A percentile compares a stretch with the other conserved stretches of the same genome.
Conservation (phyloP, 208 protist genomes). For the Angomonas deanei region DNA sequence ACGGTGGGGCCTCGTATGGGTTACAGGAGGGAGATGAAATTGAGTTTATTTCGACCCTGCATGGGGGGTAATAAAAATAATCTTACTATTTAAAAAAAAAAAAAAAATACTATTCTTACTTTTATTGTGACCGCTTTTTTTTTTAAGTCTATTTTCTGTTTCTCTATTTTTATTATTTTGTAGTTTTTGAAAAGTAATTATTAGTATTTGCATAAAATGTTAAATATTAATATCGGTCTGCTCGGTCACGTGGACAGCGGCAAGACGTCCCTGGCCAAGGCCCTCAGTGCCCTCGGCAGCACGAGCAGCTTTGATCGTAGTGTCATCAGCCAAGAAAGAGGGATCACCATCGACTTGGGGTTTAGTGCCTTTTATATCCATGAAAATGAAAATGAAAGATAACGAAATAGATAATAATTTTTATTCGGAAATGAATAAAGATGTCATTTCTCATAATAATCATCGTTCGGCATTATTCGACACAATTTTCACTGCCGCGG, state of each 20-base stretch:
- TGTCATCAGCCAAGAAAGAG: constrained; percentile 93
- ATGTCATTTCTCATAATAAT: too few relatives aligned
- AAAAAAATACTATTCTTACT: constrained; percentile 3
- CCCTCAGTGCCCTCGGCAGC: constrained; percentile 88
- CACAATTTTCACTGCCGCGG: too few relatives aligned
- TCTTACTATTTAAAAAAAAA: constrained; percentile 5
- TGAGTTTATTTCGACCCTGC: constrained; percentile 93
- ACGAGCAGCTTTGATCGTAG: constrained; percentile 97
- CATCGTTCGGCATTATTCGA: too few relatives aligned
- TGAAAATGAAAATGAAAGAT: background rate
- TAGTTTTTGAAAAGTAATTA: background rate
- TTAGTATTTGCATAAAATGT: too few relatives aligned
- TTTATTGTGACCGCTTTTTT: constrained; percentile 5
- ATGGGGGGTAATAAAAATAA: constrained; percentile 72
- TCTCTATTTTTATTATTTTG: background rate
- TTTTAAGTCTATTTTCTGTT: background rate
- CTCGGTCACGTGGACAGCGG: constrained; percentile 97
- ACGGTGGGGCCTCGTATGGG: constrained; percentile 76
- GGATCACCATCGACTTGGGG: constrained; percentile 98
- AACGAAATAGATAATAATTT: background rate
- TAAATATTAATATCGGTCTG: constrained; percentile 95
- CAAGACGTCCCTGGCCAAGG: constrained; percentile 93
- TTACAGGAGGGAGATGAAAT: constrained; percentile 83
- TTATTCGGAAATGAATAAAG: background rate
- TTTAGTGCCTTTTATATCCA: constrained; percentile 90